Evolutionary conservation across 495 filamentous ascomycete species (phyloP).

Genomic region (Penicillium coprophilum): DNA sequence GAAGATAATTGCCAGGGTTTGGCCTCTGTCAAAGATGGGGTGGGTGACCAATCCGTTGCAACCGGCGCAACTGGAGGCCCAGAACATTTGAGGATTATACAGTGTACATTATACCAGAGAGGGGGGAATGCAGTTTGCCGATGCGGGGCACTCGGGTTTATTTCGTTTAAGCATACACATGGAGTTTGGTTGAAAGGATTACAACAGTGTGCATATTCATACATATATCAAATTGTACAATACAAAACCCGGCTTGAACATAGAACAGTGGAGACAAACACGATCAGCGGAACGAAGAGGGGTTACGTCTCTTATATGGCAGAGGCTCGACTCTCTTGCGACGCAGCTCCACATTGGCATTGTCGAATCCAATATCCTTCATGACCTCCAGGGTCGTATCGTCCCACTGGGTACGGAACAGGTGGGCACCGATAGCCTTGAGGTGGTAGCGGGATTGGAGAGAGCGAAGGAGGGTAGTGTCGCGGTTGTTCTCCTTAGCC

Average conservation of each 20-base stretch:
- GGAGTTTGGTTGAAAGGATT: conserved; percentile 32
- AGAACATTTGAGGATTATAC: not conserved
- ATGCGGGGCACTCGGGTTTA: conserved; percentile 2
- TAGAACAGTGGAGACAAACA: conserved; percentile 20
- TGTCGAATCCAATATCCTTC: conserved; percentile 69
- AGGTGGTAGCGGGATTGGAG: conserved; percentile 68
- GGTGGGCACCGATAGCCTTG: conserved; percentile 71
- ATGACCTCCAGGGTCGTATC: conserved; percentile 82
- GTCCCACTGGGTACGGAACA: conserved; percentile 92
- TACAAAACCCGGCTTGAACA: conserved; percentile 32
- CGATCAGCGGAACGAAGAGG: conserved; percentile 42
- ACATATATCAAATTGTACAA: conserved; percentile 50
- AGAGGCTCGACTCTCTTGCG: conserved; percentile 63
- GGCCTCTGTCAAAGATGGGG: conserved; percentile 51
- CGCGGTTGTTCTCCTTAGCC: conserved; percentile 50
- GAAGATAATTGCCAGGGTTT: conserved; percentile 71
- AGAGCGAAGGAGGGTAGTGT: conserved; percentile 68
- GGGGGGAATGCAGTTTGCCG: not conserved
- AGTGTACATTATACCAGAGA: not conserved
- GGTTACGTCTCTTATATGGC: conserved; percentile 56
- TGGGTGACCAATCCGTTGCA: conserved; percentile 54
- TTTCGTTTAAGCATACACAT: conserved; percentile 22
- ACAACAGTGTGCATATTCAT: conserved; percentile 46
- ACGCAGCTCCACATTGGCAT: conserved; percentile 81
- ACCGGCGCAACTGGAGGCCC: conserved; percentile 32